phyloP scores from a whole-genome alignment of 2,329 filamentous ascomycete species.

The Penicillium brasilianum region DNA sequence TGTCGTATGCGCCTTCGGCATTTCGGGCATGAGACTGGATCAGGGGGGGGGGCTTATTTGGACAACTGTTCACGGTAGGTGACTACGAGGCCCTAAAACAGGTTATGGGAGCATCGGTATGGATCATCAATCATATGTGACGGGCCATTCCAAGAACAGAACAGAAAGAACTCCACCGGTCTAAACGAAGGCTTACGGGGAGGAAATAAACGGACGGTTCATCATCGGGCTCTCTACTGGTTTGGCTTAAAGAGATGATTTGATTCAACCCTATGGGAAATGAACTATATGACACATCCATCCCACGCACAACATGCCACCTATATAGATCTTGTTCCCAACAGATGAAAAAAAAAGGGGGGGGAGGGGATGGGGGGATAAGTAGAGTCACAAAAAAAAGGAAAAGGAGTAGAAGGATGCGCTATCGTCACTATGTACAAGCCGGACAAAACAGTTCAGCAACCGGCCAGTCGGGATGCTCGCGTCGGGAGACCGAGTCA shows the following conservation, averaged over 20 bases:
- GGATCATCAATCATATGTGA: background rate
- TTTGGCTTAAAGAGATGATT: background rate
- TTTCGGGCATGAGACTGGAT: conserved; percentile 1
- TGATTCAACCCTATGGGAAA: background rate
- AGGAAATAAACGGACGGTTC: background rate
- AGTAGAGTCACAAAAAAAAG: conserved; percentile 1
- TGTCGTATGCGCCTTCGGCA: background rate
- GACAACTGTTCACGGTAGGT: background rate
- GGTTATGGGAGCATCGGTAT: background rate
- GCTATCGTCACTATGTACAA: conserved; percentile 41
- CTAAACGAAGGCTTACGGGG: too few species aligned
- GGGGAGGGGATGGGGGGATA: too few species aligned
- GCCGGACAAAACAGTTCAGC: conserved; percentile 41
- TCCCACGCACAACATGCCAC: background rate
- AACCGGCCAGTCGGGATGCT: conserved; percentile 33
- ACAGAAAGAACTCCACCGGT: background rate
- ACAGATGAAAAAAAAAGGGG: conserved; percentile 6
- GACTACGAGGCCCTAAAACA: background rate
- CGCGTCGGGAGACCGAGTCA: conserved; percentile 23
- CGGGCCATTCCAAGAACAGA: background rate
- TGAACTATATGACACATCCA: conserved; percentile 15
- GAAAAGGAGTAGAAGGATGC: conserved; percentile 9
- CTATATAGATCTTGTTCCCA: conserved; percentile 4
- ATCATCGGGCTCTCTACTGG: background rate
- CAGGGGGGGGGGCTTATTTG: conserved; percentile 5